Evolutionary conservation across 805 yeast genomes (phyloP).

Genomic region (Spathaspora gorwiae): DNA sequence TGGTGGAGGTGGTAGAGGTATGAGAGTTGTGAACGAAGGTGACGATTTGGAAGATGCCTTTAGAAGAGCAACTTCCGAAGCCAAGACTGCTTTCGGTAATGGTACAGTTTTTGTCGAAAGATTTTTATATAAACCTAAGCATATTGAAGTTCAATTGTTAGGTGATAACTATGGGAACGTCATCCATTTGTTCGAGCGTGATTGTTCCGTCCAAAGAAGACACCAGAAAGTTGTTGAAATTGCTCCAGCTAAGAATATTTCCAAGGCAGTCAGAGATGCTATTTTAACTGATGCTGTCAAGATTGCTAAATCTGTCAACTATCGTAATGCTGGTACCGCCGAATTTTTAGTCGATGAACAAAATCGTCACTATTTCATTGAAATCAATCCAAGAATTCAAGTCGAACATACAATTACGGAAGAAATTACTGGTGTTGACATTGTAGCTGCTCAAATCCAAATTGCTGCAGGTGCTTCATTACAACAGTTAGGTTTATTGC

Average conservation of each 20-base stretch:
- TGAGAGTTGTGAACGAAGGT: slow-evolving; percentile 97
- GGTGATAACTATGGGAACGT: slow-evolving; percentile 95
- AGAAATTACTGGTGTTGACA: slow-evolving; percentile 96
- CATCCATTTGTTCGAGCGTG: slow-evolving; percentile 93
- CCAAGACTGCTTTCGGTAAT: slow-evolving; percentile 92
- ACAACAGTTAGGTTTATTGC: slow-evolving; percentile 85
- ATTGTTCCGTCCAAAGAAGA: slow-evolving; percentile 99
- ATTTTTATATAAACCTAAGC: slow-evolving; percentile 92
- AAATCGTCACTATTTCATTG: slow-evolving; percentile 95
- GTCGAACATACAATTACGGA: slow-evolving; percentile 99
- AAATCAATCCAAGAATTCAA: slow-evolving; percentile 96
- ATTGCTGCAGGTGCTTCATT: slow-evolving; percentile 97
- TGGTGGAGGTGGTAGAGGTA: slow-evolving; percentile 99
- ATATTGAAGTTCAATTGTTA: slow-evolving; percentile 92
- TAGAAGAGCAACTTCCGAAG: slow-evolving; percentile 90
- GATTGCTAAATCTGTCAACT: slow-evolving; percentile 82
- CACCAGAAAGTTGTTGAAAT: slow-evolving; percentile 98
- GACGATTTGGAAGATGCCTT: slow-evolving; percentile 91
- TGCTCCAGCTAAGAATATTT: slow-evolving; percentile 93
- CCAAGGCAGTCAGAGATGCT: slow-evolving; percentile 79
- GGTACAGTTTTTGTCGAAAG: slow-evolving; percentile 98
- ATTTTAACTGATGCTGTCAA: slow-evolving; percentile 92
- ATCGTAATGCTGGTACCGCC: slow-evolving; percentile 97
- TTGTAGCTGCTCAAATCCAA: slow-evolving; percentile 97
- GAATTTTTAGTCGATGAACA: slow-evolving; percentile 91